Evolutionary conservation across 2,329 filamentous ascomycete species (phyloP), one percentile per base, ranked within the genome.

Genomic region (Trichoderma simmonsii): DNA sequence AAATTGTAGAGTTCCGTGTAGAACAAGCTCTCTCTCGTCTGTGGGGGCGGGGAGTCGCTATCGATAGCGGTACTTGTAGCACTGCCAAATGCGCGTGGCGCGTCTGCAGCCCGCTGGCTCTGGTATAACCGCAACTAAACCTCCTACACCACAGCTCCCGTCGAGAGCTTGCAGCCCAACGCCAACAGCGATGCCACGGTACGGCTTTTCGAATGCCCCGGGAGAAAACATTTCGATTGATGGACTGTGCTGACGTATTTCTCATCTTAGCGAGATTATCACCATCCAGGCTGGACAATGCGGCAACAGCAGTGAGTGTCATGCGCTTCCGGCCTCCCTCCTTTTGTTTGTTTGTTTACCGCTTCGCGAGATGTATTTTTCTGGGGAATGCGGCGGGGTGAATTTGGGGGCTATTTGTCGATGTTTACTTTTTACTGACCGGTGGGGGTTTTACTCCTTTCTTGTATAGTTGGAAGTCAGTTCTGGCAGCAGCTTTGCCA

Each of bases 401-500:
- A 28, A 1, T 28, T 28, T 28, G 26, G 26, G 26, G 5, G 28
- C 7, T 30, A 12, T 18, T 32, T 32, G 11, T 59, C 21, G 26
- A 30, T 30, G 21, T 12, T 43, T n/a, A 12, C 11, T 43, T 51
- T n/a, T n/a, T 32, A 28, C 61, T 64, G 21, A 64, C 28, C 1
- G 8, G 12, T 32, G 43, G 24, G 39, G n/a, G 48, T 75, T 74
- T 73, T 5, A n/a, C 51, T 60, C 72, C 73, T 32, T 63, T 36
- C 62, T 26, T 39, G 21, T 57, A 15, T 75, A 97, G 94, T 98
- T 82, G 96, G 96, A 73, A 95, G 93, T 79, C 94, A 98, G 81
- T 99, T 99, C 85, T 99, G 96, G 96, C 95, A 98, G 82, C 96
- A 98, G 84, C 89, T 98, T 73, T 99, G 96, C 83, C 92, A 95